A percentile compares a stretch with the other conserved stretches of the same genome.
Evolutionary conservation across 108 stramenopile species (phyloP).

Genomic region (Cyclostephanos tholiformis): DNA sequence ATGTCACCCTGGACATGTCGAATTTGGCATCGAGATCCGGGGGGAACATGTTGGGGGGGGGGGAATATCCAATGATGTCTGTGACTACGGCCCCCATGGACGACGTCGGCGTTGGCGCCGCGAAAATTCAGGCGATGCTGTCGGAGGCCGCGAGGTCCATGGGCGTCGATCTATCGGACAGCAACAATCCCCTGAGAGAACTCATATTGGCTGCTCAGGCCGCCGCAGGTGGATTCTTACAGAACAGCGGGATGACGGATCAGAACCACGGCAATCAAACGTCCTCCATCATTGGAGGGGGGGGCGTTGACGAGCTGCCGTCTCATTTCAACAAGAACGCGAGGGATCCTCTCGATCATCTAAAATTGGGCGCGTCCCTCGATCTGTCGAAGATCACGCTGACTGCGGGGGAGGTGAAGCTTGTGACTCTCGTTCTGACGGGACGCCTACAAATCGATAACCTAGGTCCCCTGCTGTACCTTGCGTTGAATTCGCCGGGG

Average conservation of each 20-base stretch:
- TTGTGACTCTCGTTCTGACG: constrained; percentile 70
- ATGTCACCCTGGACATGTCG: too few relatives aligned
- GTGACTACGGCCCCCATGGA: constrained; percentile 16
- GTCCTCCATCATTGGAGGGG: constrained; percentile 3
- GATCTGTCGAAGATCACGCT: constrained; percentile 75
- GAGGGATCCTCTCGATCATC: constrained; percentile 61
- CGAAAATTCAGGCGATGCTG: constrained; percentile 65
- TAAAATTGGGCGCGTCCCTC: constrained; percentile 71
- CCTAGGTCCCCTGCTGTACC: constrained; percentile 57
- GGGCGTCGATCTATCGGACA: constrained; percentile 35
- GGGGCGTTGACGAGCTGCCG: constrained; percentile 13
- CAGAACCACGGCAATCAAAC: not conserved
- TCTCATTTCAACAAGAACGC: constrained; percentile 52
- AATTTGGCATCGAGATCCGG: not conserved
- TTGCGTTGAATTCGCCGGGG: constrained; percentile 58
- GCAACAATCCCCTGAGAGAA: constrained; percentile 42
- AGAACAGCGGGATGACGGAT: not conserved
- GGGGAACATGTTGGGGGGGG: not conserved
- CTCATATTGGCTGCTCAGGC: constrained; percentile 26
- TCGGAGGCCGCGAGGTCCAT: constrained; percentile 44
- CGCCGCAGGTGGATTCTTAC: not conserved
- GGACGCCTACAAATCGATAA: constrained; percentile 71
- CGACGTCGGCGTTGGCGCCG: constrained; percentile 53
- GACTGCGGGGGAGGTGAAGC: constrained; percentile 56
- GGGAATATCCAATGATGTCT: constrained; percentile 9